Conservation (phyloP, 768 basidiomycete species). For the Lactifluus piperatus region DNA sequence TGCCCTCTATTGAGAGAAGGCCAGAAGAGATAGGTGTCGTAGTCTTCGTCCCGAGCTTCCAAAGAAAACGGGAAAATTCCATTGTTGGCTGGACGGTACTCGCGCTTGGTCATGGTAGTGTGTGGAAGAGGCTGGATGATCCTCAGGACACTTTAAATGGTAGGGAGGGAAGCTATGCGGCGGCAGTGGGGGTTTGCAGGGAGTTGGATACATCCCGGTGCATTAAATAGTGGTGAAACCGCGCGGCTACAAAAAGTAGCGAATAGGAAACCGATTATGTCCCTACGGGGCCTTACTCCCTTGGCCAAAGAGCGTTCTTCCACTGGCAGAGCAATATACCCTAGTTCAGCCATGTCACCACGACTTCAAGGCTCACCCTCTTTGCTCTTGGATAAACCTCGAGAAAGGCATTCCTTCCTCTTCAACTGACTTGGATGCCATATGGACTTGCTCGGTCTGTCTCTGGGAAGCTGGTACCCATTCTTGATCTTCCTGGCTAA, state of each 20-base stretch:
- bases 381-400: not conserved
- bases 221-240: slow-evolving; percentile 1
- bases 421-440: not conserved
- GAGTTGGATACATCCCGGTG: not conserved
- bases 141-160: not conserved
- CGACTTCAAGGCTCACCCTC: not conserved
- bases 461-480: not conserved
- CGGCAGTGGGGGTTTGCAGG: not conserved
- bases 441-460: not conserved
- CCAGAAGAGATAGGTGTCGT: slow-evolving; percentile 18
- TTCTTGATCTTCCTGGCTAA: not conserved
- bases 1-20: slow-evolving; percentile 8
- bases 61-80: not conserved
- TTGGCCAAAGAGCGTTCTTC: not conserved
- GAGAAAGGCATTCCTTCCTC: not conserved
- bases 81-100: not conserved
- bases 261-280: not conserved
- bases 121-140: not conserved
- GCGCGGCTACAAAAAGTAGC: not conserved
- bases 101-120: not conserved
- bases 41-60: slow-evolving; percentile 14
- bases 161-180: not conserved
- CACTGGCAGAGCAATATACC: not conserved
- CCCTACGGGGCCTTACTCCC: not conserved
- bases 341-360: not conserved